Evolutionary conservation across 2,329 filamentous ascomycete species (phyloP).

Genomic region (Malbranchea cinnamomea): DNA sequence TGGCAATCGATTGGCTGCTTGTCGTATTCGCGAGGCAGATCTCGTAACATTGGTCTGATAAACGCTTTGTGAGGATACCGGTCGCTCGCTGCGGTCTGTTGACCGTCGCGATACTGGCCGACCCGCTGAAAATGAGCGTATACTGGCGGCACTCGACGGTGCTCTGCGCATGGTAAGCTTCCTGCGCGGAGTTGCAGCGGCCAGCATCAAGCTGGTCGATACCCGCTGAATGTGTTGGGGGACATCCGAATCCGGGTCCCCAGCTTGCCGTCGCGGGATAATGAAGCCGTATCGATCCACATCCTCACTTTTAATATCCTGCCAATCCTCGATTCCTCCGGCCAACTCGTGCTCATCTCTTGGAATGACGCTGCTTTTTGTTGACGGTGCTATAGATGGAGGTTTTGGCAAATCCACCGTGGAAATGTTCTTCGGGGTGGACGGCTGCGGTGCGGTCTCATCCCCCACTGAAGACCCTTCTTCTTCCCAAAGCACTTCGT

Average conservation of each 20-base stretch:
- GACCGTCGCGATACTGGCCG: constrained; percentile 25
- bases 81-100: constrained; percentile 30
- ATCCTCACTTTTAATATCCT: constrained; percentile 41
- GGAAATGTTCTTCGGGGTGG: constrained; percentile 14
- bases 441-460: constrained; percentile 16
- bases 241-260: constrained; percentile 18
- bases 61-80: constrained; percentile 33
- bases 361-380: constrained; percentile 22
- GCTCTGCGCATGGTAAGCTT: constrained; percentile 37
- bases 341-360: constrained; percentile 43
- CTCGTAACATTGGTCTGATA: constrained; percentile 26
- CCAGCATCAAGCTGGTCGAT: constrained; percentile 42
- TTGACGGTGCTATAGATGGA: constrained; percentile 15
- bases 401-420: constrained; percentile 16
- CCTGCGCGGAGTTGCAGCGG: constrained; percentile 40
- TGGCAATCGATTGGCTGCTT: constrained; percentile 37
- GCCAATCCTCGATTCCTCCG: constrained; percentile 51
- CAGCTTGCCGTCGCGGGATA: constrained; percentile 21
- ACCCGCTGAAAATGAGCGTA: constrained; percentile 28
- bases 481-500: constrained; percentile 29
- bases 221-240: constrained; percentile 40
- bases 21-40: constrained; percentile 32
- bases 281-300: constrained; percentile 55
- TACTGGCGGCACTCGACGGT: constrained; percentile 32
- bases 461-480: constrained; percentile 16